Conservation (phyloP, 1,139 yeast genomes). For the Suhomyces panamericanus region DNA sequence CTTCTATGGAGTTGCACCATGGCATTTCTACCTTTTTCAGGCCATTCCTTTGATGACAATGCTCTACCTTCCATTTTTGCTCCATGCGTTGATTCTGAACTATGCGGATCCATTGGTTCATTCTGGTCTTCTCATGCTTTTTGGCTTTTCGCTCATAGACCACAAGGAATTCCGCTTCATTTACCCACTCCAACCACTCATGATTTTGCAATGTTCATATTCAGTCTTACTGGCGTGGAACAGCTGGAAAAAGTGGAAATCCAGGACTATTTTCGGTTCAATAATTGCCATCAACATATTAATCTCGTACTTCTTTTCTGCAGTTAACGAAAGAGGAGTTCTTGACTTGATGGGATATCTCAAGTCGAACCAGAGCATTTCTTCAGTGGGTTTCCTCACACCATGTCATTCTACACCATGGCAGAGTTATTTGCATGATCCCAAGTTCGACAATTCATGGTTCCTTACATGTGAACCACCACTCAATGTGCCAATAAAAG, state of each 20-base stretch:
- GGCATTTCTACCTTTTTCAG: conserved; percentile 83
- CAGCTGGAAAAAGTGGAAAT: conserved; percentile 1
- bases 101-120: conserved; percentile 21
- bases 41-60: conserved; percentile 76
- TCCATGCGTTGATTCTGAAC: conserved; percentile 19
- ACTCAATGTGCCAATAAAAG: conserved; percentile 41
- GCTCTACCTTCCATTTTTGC: conserved; percentile 60
- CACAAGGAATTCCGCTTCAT: conserved; percentile 93
- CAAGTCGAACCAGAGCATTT: conserved; percentile 40
- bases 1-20: conserved; percentile 83
- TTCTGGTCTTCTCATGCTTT: conserved; percentile 42
- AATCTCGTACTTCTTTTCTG: conserved; percentile 55
- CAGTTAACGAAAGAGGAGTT: conserved; percentile 82
- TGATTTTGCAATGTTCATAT: conserved; percentile 25
- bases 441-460: conserved; percentile 54
- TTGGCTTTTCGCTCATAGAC: conserved; percentile 59
- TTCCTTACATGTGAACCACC: conserved; percentile 94
- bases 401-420: conserved; percentile 99
- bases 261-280: not conserved
- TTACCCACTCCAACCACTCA: conserved; percentile 81
- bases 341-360: conserved; percentile 63
- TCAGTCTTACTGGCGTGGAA: conserved; percentile 14
- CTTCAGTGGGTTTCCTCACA: conserved; percentile 73
- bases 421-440: conserved; percentile 78
- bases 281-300: conserved; percentile 41